These are phyloP conservation scores for Ruellia speciosa DNA, from an alignment of 305 asterid species.

Conservation along the genomic window DNA sequence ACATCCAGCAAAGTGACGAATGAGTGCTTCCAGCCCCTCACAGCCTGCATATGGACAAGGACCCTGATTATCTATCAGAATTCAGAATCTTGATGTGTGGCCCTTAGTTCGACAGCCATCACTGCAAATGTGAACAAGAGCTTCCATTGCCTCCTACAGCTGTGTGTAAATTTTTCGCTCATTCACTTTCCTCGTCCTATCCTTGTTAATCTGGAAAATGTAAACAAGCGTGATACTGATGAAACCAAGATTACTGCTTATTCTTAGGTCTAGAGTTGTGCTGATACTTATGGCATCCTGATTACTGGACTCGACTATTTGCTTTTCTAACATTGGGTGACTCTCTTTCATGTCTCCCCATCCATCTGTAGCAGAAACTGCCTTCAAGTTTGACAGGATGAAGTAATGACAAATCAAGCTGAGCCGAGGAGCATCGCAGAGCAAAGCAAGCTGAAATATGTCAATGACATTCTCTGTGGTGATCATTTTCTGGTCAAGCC, in stretches of 20 bases:
- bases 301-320: conserved; percentile 33
- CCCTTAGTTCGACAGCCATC: conserved; percentile 84
- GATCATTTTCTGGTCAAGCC: conserved; percentile 50
- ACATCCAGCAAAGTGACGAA: conserved; percentile 82
- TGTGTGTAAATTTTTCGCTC: conserved; percentile 54
- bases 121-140: conserved; percentile 74
- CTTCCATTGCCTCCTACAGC: conserved; percentile 91
- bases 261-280: too few species aligned
- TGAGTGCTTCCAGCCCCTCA: conserved; percentile 57
- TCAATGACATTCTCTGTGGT: conserved; percentile 57
- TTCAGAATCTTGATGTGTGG: conserved; percentile 51
- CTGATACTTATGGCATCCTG: too few species aligned
- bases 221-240: too few species aligned
- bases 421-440: conserved; percentile 77
- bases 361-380: conserved; percentile 56
- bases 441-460: conserved; percentile 68
- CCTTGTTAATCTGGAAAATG: conserved; percentile 42
- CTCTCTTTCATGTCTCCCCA: conserved; percentile 82
- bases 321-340: conserved; percentile 68
- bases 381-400: conserved; percentile 52
- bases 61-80: conserved; percentile 29
- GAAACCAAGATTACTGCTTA: too few species aligned
- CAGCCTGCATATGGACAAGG: conserved; percentile 65
- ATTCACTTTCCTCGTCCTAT: conserved; percentile 37
- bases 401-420: conserved; percentile 64